A percentile compares a stretch with the other conserved stretches of the same genome.
These are phyloP conservation scores for Dichomitus squalens DNA, from an alignment of 1,284 basidiomycete species.

Conservation along the genomic window DNA sequence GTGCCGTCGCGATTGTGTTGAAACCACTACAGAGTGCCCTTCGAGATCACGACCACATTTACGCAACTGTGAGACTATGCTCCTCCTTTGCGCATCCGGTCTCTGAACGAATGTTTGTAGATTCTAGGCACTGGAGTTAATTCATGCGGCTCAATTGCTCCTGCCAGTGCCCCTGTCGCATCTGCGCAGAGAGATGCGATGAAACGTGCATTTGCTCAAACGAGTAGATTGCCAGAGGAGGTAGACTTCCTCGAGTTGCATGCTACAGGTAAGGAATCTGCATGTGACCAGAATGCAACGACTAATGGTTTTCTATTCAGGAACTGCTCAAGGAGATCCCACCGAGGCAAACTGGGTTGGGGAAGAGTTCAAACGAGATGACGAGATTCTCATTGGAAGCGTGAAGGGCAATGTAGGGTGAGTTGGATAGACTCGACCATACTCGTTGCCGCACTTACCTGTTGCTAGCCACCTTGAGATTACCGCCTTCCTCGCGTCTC, in stretches of 20 bases:
- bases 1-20: constrained; percentile 30
- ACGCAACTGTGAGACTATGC: constrained; percentile 26
- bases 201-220: constrained; percentile 32
- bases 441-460: constrained; percentile 1
- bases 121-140: constrained; percentile 43
- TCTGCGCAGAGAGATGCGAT: constrained; percentile 39
- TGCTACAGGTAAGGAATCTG: constrained; percentile 40
- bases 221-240: constrained; percentile 35
- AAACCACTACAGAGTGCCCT: constrained; percentile 31
- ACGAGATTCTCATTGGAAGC: constrained; percentile 41
- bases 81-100: neutral
- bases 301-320: constrained; percentile 10
- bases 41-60: constrained; percentile 32
- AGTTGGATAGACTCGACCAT: constrained; percentile 27
- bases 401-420: constrained; percentile 51
- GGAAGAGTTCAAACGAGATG: constrained; percentile 33
- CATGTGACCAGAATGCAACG: neutral
- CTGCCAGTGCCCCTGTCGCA: constrained; percentile 41
- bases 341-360: constrained; percentile 52
- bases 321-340: constrained; percentile 49
- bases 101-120: constrained; percentile 22
- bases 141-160: constrained; percentile 38
- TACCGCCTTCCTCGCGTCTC: constrained; percentile 44
- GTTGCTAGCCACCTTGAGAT: constrained; percentile 44
- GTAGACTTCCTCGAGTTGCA: constrained; percentile 52